Evolutionary conservation across 2,329 filamentous ascomycete species (phyloP).

Genomic region (Penicillium nordicum): DNA sequence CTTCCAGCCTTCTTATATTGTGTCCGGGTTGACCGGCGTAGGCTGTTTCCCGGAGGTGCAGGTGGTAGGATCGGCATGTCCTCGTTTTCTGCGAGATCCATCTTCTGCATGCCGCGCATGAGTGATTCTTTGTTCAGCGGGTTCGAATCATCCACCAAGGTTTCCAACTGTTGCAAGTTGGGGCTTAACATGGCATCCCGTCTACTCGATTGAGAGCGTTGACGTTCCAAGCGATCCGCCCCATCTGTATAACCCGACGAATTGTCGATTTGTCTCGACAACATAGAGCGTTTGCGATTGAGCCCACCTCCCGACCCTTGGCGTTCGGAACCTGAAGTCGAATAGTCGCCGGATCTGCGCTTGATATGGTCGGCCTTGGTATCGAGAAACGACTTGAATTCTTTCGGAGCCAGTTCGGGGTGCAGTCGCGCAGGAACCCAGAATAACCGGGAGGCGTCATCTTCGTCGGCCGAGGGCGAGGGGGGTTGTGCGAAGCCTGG

Average conservation of each 20-base stretch:
- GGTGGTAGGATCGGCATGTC: slow-evolving; percentile 85
- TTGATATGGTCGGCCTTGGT: slow-evolving; percentile 88
- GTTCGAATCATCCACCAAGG: slow-evolving; percentile 75
- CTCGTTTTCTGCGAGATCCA: slow-evolving; percentile 49
- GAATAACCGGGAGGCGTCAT: slow-evolving; percentile 81
- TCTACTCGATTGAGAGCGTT: slow-evolving; percentile 60
- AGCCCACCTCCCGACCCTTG: slow-evolving; percentile 58
- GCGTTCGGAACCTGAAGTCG: slow-evolving; percentile 53
- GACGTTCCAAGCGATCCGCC: slow-evolving; percentile 72
- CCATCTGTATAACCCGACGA: slow-evolving; percentile 75
- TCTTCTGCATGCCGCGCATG: slow-evolving; percentile 42
- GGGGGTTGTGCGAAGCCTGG: slow-evolving; percentile 45
- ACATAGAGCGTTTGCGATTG: slow-evolving; percentile 88
- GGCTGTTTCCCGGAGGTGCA: slow-evolving; percentile 67
- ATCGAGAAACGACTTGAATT: slow-evolving; percentile 95
- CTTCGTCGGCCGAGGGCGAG: slow-evolving; percentile 61
- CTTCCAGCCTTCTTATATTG: slow-evolving; percentile 81
- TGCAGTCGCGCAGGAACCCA: slow-evolving; percentile 96
- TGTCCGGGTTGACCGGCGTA: slow-evolving; percentile 87
- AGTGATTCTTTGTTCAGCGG: slow-evolving; percentile 62
- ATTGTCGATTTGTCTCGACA: slow-evolving; percentile 85
- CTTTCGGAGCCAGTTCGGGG: slow-evolving; percentile 88
- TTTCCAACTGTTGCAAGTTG: slow-evolving; percentile 68
- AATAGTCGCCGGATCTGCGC: slow-evolving; percentile 71
- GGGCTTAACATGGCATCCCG: slow-evolving; percentile 54